Conservation (phyloP, 2,329 filamentous ascomycete species). For the Bipolaris bicolor region DNA sequence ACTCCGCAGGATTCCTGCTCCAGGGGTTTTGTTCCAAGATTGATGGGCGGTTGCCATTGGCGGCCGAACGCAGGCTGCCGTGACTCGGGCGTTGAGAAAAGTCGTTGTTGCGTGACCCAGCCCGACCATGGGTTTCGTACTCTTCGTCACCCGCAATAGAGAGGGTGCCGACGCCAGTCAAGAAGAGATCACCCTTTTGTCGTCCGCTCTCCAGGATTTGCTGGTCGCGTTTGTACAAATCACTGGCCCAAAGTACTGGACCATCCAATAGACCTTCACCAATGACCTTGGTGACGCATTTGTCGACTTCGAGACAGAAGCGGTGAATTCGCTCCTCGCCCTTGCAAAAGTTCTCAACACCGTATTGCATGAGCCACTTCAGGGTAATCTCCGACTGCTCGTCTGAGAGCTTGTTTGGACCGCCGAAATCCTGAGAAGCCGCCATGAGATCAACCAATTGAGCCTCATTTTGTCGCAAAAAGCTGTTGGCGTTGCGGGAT, state of each 20-base stretch:
- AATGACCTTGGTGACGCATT: slow-evolving; percentile 82
- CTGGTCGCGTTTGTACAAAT: slow-evolving; percentile 82
- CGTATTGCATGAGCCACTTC: slow-evolving; percentile 80
- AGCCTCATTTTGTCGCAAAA: slow-evolving; percentile 80
- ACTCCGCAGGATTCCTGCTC: slow-evolving; percentile 69
- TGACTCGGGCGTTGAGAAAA: slow-evolving; percentile 59
- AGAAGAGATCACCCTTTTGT: slow-evolving; percentile 57
- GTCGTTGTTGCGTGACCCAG: slow-evolving; percentile 51
- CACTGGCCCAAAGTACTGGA: slow-evolving; percentile 90
- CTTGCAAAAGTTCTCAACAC: slow-evolving; percentile 90
- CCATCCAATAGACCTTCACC: slow-evolving; percentile 83
- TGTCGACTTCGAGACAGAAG: slow-evolving; percentile 88
- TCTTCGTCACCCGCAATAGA: slow-evolving; percentile 57
- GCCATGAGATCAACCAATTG: slow-evolving; percentile 89
- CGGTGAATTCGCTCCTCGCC: slow-evolving; percentile 95
- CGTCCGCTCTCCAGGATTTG: slow-evolving; percentile 61
- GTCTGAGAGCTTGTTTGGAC: slow-evolving; percentile 94
- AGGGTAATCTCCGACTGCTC: slow-evolving; percentile 87
- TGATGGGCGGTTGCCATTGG: slow-evolving; percentile 69
- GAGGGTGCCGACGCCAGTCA: slow-evolving; percentile 55
- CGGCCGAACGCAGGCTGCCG: slow-evolving; percentile 64
- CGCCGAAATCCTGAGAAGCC: slow-evolving; percentile 80
- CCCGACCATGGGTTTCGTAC: slow-evolving; percentile 48
- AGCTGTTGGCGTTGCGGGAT: slow-evolving; percentile 57
- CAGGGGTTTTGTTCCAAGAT: slow-evolving; percentile 74